These are phyloP conservation scores for Fusarium chuoi DNA, from an alignment of 2,329 filamentous ascomycete genomes.

Conservation along the genomic window DNA sequence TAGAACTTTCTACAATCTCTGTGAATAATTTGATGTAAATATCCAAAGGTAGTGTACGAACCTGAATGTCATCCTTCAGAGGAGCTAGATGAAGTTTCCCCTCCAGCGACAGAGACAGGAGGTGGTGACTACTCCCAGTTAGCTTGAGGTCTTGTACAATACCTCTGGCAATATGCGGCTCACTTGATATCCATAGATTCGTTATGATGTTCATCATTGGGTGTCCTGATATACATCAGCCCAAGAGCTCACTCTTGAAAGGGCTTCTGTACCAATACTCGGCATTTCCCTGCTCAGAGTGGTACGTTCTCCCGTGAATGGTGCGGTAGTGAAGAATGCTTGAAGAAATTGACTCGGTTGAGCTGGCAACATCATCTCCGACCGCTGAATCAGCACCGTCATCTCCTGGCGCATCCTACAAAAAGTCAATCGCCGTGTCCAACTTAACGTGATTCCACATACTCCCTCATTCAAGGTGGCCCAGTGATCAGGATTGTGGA, in stretches of 20 bases:
- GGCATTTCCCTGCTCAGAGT: conserved; percentile 28
- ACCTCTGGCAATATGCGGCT: accelerated
- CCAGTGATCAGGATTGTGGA: conserved; percentile 18
- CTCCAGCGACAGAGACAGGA: conserved; percentile 16
- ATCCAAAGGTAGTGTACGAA: accelerated
- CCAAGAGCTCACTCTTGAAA: accelerated
- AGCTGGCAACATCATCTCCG: conserved; percentile 26
- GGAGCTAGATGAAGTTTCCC: conserved; percentile 27
- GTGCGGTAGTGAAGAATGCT: conserved; percentile 39
- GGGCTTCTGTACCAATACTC: conserved; percentile 36
- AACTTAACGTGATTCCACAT: accelerated
- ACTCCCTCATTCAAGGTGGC: not conserved
- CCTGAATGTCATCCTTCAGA: conserved; percentile 41
- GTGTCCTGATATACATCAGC: conserved; percentile 5
- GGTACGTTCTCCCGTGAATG: conserved; percentile 39
- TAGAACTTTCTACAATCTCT: conserved; percentile 40
- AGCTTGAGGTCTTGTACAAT: accelerated
- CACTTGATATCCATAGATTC: conserved; percentile 40
- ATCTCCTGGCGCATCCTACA: not conserved
- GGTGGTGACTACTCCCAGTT: conserved; percentile 1
- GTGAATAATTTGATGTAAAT: conserved; percentile 1
- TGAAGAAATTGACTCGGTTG: conserved; percentile 38
- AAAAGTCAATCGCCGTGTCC: accelerated
- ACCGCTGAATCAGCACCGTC: conserved; percentile 31
- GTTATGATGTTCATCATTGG: conserved; percentile 35